phyloP scores from a whole-genome alignment of 805 yeast species.

The Debaryomyces castellii region DNA sequence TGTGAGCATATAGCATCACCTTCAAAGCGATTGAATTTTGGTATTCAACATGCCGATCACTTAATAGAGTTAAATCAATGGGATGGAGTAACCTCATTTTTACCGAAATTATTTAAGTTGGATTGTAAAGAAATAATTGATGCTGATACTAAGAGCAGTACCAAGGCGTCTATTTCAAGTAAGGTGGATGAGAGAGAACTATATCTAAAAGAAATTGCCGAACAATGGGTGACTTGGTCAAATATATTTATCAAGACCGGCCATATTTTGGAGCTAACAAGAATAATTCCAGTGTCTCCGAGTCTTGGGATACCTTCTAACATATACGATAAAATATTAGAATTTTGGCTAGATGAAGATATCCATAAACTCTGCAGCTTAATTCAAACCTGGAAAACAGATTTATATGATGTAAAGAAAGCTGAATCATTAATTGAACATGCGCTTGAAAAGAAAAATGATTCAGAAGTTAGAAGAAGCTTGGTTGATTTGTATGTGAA shows the following conservation, averaged over 20 bases:
- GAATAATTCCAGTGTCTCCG: constrained; percentile 53
- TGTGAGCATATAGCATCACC: constrained; percentile 56
- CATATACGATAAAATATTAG: constrained; percentile 45
- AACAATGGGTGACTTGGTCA: constrained; percentile 68
- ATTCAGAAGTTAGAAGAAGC: constrained; percentile 34
- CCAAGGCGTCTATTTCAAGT: constrained; percentile 16
- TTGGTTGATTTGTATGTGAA: constrained; percentile 56
- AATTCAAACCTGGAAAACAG: constrained; percentile 57
- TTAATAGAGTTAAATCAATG: constrained; percentile 48
- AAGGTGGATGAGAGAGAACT: constrained; percentile 16
- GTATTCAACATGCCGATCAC: constrained; percentile 52
- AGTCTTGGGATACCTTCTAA: constrained; percentile 30
- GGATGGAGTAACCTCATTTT: constrained; percentile 53
- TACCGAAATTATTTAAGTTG: constrained; percentile 26
- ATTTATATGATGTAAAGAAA: constrained; percentile 46
- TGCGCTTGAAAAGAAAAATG: constrained; percentile 30
- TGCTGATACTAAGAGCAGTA: constrained; percentile 31
- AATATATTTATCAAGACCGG: constrained; percentile 48
- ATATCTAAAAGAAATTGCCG: constrained; percentile 21
- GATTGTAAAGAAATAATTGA: constrained; percentile 22
- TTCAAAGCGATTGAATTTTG: constrained; percentile 55
- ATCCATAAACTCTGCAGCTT: constrained; percentile 38
- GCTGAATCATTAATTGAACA: constrained; percentile 50
- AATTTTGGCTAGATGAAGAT: constrained; percentile 39
- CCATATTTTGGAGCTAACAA: constrained; percentile 47